phyloP scores from a whole-genome alignment of 2,329 filamentous ascomycete species.

The Amesomyces nigricolor region DNA sequence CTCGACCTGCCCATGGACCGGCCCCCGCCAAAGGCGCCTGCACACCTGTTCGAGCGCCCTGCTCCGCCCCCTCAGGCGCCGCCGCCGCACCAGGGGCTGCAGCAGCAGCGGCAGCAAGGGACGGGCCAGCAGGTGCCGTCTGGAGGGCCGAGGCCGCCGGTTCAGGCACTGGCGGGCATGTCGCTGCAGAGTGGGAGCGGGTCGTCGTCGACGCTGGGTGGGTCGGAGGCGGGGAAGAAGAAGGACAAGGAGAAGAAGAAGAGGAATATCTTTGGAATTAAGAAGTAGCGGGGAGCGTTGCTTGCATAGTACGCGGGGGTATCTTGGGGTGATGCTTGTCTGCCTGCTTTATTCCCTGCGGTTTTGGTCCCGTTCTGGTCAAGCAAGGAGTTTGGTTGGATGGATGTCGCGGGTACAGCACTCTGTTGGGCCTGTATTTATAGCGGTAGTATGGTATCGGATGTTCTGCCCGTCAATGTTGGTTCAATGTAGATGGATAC shows the following conservation, averaged over 20 bases:
- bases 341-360: not conserved
- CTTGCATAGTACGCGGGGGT: not conserved
- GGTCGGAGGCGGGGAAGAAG: slow-evolving; percentile 39
- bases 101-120: slow-evolving; percentile 28
- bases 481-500: not conserved
- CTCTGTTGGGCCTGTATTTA: not conserved
- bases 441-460: not conserved
- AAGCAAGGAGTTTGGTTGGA: slow-evolving; percentile 8
- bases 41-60: slow-evolving; percentile 75
- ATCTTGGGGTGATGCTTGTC: not conserved
- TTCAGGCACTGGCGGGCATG: slow-evolving; percentile 52
- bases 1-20: slow-evolving; percentile 77
- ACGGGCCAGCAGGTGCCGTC: slow-evolving; percentile 28
- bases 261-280: slow-evolving; percentile 32
- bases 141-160: slow-evolving; percentile 41
- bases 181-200: slow-evolving; percentile 36
- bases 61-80: slow-evolving; percentile 43
- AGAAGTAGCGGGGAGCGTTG: slow-evolving; percentile 25
- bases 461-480: not conserved
- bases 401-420: not conserved
- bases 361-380: not conserved
- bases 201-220: slow-evolving; percentile 20
- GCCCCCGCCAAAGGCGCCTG: slow-evolving; percentile 74
- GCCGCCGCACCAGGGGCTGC: slow-evolving; percentile 27
- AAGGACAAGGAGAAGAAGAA: slow-evolving; percentile 40